Conservation (phyloP, 2,329 filamentous ascomycete species). For the Pseudogymnoascus verrucosus region DNA sequence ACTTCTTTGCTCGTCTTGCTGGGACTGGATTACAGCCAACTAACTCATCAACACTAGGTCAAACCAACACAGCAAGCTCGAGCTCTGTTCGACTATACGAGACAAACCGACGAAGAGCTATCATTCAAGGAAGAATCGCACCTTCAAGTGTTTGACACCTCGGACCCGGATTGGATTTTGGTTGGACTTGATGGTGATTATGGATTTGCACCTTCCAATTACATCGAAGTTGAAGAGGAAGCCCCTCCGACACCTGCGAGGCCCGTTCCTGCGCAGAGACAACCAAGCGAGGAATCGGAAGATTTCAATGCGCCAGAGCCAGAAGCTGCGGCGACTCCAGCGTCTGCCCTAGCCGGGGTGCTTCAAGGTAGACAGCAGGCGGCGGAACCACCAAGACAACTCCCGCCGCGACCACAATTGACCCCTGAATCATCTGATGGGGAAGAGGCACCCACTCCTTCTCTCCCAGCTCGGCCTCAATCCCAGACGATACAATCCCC, state of each 20-base stretch:
- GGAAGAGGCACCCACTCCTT: slow-evolving; percentile 49
- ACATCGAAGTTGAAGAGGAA: slow-evolving; percentile 61
- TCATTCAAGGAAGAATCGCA: slow-evolving; percentile 86
- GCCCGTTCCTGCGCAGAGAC: slow-evolving; percentile 12
- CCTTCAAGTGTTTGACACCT: slow-evolving; percentile 78
- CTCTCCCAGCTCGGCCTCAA: slow-evolving; percentile 54
- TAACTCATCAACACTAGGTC: slow-evolving; percentile 39
- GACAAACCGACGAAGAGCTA: slow-evolving; percentile 95
- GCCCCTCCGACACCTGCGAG: slow-evolving; percentile 20
- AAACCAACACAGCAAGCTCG: slow-evolving; percentile 62
- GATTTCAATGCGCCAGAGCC: slow-evolving; percentile 5
- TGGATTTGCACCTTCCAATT: slow-evolving; percentile 93
- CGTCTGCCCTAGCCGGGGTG: slow-evolving; percentile 45
- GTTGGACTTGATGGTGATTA: slow-evolving; percentile 78
- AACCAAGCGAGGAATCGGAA: neutral
- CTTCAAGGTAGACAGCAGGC: slow-evolving; percentile 34
- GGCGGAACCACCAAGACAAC: slow-evolving; percentile 38
- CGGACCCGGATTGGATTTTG: slow-evolving; percentile 94
- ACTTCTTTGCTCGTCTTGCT: neutral
- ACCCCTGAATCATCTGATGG: slow-evolving; percentile 63
- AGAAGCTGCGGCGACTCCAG: slow-evolving; percentile 21
- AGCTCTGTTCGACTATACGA: slow-evolving; percentile 95
- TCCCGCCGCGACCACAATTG: slow-evolving; percentile 45
- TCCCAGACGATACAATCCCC: slow-evolving; percentile 41
- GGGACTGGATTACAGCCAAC: neutral